These are phyloP conservation scores for Berberis thunbergii DNA, from an alignment of 164 flowering plant species.

Conservation along the genomic window DNA sequence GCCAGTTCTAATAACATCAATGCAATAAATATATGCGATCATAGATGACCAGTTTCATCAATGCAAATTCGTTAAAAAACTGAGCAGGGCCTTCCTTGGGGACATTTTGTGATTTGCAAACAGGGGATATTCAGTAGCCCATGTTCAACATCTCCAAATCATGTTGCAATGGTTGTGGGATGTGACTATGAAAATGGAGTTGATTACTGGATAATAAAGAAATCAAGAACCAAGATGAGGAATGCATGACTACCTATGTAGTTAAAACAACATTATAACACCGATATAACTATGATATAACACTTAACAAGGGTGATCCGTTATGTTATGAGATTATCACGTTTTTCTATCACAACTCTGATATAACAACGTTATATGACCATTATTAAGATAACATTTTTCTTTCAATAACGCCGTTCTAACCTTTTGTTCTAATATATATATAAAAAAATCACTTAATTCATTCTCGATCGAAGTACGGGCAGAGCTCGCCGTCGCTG, in stretches of 20 bases:
- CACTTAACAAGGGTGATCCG: too few relatives aligned
- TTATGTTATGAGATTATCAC: too few relatives aligned
- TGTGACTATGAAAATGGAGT: constrained; percentile 66
- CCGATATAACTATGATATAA: too few relatives aligned
- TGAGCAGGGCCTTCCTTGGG: background rate
- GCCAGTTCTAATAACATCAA: constrained; percentile 22
- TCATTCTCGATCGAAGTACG: too few relatives aligned
- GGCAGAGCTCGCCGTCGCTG: too few relatives aligned
- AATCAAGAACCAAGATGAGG: constrained; percentile 82
- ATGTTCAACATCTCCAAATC: constrained; percentile 73
- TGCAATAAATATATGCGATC: constrained; percentile 70
- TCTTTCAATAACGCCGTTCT: too few relatives aligned
- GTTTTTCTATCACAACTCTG: too few relatives aligned
- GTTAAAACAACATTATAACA: too few relatives aligned
- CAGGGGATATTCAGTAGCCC: constrained; percentile 82
- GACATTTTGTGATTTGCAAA: background rate
- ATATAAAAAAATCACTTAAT: too few relatives aligned
- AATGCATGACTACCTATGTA: constrained; percentile 32
- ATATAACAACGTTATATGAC: too few relatives aligned
- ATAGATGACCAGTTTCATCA: constrained; percentile 75
- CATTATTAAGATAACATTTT: too few relatives aligned
- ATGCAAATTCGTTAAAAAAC: constrained; percentile 33
- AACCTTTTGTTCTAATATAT: too few relatives aligned
- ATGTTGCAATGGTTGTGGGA: constrained; percentile 76
- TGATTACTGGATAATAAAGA: constrained; percentile 87